A percentile compares a stretch with the other conserved stretches of the same genome.
Conservation (phyloP, 129 eudicot genomes). For the Dittrichia graveolens region DNA sequence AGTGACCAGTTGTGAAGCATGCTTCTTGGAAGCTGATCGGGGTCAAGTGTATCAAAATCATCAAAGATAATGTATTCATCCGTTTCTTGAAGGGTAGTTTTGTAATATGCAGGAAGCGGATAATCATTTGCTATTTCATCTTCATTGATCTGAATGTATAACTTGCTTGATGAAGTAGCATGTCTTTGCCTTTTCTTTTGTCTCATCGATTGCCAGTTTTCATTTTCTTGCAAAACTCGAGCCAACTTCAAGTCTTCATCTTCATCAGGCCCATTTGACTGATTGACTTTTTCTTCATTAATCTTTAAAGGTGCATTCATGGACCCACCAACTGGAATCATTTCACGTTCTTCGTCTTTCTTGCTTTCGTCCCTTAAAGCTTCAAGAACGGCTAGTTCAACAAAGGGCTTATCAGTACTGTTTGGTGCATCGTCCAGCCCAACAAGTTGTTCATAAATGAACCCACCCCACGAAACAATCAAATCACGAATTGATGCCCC, state of each 20-base stretch:
- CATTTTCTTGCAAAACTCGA: slow-evolving; percentile 67
- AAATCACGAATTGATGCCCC: slow-evolving; percentile 63
- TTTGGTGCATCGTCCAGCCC: slow-evolving; percentile 66
- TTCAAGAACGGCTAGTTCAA: slow-evolving; percentile 56
- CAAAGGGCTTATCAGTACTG: slow-evolving; percentile 44
- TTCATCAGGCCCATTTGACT: slow-evolving; percentile 43
- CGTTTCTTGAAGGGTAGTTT: slow-evolving; percentile 53
- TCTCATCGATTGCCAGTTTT: slow-evolving; percentile 58
- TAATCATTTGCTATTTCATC: slow-evolving; percentile 79
- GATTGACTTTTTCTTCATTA: slow-evolving; percentile 36
- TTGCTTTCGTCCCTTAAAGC: slow-evolving; percentile 60
- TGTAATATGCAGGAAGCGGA: slow-evolving; percentile 82
- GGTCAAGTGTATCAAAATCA: slow-evolving; percentile 46
- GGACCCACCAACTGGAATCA: background rate
- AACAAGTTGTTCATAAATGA: slow-evolving; percentile 67
- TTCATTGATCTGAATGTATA: slow-evolving; percentile 69
- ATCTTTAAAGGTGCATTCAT: slow-evolving; percentile 41
- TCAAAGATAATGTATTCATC: slow-evolving; percentile 70
- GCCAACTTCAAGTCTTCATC: slow-evolving; percentile 68
- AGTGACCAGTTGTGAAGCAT: slow-evolving; percentile 98
- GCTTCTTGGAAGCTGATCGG: slow-evolving; percentile 77
- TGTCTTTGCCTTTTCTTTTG: slow-evolving; percentile 48
- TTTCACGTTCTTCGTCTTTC: slow-evolving; percentile 34
- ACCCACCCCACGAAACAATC: slow-evolving; percentile 66
- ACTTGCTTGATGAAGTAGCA: slow-evolving; percentile 44